Conservation (phyloP, 257 asterid genomes). For the Coffea eugenioides region DNA sequence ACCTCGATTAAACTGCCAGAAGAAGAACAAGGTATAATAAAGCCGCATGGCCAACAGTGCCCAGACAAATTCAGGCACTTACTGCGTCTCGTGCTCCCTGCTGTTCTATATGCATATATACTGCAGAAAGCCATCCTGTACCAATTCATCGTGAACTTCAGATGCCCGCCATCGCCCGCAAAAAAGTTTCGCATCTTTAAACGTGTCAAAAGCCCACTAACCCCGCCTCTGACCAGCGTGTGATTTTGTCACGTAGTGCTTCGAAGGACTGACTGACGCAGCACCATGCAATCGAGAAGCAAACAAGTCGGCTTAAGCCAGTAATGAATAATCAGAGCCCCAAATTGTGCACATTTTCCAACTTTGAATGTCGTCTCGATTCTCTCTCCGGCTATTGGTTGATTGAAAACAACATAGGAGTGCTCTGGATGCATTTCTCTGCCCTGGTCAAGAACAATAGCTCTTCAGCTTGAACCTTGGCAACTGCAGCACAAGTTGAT, state of each 20-base stretch:
- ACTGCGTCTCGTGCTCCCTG: background rate
- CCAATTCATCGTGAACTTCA: background rate
- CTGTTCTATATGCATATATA: background rate
- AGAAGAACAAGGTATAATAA: background rate
- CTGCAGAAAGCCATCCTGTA: background rate
- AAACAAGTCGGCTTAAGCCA: background rate
- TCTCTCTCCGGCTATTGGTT: constrained; percentile 9
- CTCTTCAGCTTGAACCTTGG: constrained; percentile 15
- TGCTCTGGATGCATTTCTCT: constrained; percentile 38
- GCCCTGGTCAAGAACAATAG: constrained; percentile 25
- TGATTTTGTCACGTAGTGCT: background rate
- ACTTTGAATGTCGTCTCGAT: too few relatives aligned
- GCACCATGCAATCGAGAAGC: background rate
- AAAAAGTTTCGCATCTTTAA: background rate
- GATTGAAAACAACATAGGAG: constrained; percentile 30
- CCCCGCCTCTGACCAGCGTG: background rate
- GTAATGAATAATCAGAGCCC: constrained; percentile 11
- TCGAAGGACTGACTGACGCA: background rate
- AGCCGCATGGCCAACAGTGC: background rate
- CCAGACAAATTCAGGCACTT: background rate
- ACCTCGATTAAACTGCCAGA: background rate
- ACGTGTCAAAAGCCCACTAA: constrained; percentile 16
- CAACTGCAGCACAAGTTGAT: background rate
- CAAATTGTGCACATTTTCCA: background rate
- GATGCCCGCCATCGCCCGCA: background rate